A percentile compares a stretch with the other conserved stretches of the same genome.
phyloP scores from a whole-genome alignment of 805 yeast genomes.

The Martiniozyma abietophila region DNA sequence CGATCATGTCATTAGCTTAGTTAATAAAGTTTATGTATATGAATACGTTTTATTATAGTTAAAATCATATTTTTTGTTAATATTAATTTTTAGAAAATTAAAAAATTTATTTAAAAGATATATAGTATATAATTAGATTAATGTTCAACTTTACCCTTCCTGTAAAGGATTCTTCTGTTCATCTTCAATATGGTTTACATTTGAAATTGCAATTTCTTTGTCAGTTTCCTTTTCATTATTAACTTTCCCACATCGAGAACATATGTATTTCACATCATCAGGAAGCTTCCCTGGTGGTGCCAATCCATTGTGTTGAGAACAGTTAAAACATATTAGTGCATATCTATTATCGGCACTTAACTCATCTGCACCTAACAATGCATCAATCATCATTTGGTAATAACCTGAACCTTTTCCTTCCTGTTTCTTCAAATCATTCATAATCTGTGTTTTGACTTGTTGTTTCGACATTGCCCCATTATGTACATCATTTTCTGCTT shows the following conservation, averaged over 20 bases:
- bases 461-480: slow-evolving; percentile 27
- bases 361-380: slow-evolving; percentile 55
- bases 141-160: background rate
- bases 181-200: background rate
- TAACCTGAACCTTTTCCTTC: slow-evolving; percentile 11
- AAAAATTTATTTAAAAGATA: background rate
- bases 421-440: slow-evolving; percentile 10
- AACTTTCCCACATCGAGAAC: slow-evolving; percentile 50
- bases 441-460: slow-evolving; percentile 16
- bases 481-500: slow-evolving; percentile 30
- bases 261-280: slow-evolving; percentile 39
- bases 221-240: background rate
- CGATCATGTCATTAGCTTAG: slow-evolving; percentile 68
- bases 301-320: slow-evolving; percentile 67
- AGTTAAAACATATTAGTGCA: slow-evolving; percentile 64
- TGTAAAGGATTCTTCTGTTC: no score
- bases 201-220: background rate
- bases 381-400: slow-evolving; percentile 32
- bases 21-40: slow-evolving; percentile 1
- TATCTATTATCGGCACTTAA: slow-evolving; percentile 47
- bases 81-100: background rate
- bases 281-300: slow-evolving; percentile 66
- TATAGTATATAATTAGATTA: background rate
- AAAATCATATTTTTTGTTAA: no score
- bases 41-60: background rate